Evolutionary conservation across 2,329 filamentous ascomycete genomes (phyloP), one percentile per base, ranked within the genome.

Genomic region (Verticillium dahliae): DNA sequence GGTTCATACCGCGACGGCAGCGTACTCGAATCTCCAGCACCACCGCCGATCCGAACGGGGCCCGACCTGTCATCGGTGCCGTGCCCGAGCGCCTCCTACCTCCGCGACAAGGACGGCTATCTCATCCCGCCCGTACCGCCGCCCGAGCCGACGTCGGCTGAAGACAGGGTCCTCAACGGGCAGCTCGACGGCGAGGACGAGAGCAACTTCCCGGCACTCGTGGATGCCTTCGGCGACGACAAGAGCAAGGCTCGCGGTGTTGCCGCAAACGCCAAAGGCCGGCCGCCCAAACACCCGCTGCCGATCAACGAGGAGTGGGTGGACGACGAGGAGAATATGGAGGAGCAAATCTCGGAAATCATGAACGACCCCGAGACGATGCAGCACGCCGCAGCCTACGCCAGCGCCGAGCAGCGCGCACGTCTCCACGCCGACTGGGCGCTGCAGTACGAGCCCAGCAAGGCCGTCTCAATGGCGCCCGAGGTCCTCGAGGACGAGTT

Each of bases 401-500:
- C 86, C 10, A 81, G 78, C 14, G 84, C 85, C 5, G 80, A 84
- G 63, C 79, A 85, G 64, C 78, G 82, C 22, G 84, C 83, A 1
- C 76, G 77, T 6, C 80, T 84, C 15, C 81, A 81, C 74, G 81
- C 81, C 2, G 75, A 81, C 58, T 80, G 80, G 72, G 81, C 80
- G 34, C 76, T 82, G 18, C 76, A 79, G 15, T 76, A 78, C 63
- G 79, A 77, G 34, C 80, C 80, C 1, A 74, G 70, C 37, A 81
- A 76, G 67, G 75, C 76, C 35, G 78, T 83, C 11, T 83, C 80
- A 22, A 86, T 87, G 79, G 80, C 84, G 33, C 81, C 83, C 6
- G 86, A 90, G 60, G 88, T 96, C 22, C 86, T 83, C 58, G 90
- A 90, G 62, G 85, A 90, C 62, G 93, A 97, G 70, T 97, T 98